Conservation (phyloP, 2,329 filamentous ascomycete species). For the Venturia pyrina region DNA sequence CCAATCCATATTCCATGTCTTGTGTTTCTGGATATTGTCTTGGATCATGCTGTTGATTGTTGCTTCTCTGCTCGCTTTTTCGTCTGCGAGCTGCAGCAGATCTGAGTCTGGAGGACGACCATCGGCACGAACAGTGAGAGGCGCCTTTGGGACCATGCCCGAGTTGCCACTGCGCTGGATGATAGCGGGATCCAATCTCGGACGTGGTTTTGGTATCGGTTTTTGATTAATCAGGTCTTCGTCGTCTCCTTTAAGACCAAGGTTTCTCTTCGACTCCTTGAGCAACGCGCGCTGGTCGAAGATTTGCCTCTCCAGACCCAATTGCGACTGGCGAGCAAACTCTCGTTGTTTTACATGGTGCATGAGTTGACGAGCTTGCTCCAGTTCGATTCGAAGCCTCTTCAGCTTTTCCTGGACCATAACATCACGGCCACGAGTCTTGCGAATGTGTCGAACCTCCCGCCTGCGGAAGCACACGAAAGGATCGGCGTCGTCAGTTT, state of each 20-base stretch:
- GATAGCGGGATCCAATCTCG: constrained; percentile 48
- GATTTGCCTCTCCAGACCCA: constrained; percentile 63
- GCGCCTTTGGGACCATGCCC: constrained; percentile 35
- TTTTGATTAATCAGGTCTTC: constrained; percentile 75
- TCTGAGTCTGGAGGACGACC: constrained; percentile 64
- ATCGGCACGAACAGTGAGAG: constrained; percentile 47
- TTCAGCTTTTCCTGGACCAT: constrained; percentile 93
- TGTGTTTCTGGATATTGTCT: constrained; percentile 76
- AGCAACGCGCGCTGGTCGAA: constrained; percentile 76
- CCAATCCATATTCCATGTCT: constrained; percentile 83
- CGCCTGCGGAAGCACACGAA: constrained; percentile 97
- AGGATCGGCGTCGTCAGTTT: constrained; percentile 90
- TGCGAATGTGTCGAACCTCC: constrained; percentile 87
- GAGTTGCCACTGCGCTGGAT: constrained; percentile 56
- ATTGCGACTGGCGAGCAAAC: constrained; percentile 63
- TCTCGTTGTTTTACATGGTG: constrained; percentile 72
- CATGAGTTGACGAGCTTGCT: constrained; percentile 76
- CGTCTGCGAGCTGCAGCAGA: constrained; percentile 64
- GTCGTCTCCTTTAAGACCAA: constrained; percentile 85
- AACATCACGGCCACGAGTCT: constrained; percentile 86
- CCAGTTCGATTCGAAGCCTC: constrained; percentile 79
- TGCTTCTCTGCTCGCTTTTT: constrained; percentile 70
- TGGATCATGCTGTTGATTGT: constrained; percentile 75
- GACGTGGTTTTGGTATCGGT: constrained; percentile 36
- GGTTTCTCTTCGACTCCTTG: constrained; percentile 78